Base-by-base conservation (phyloP, 768 basidiomycete species). In the Lactarius hatsudake region DNA sequence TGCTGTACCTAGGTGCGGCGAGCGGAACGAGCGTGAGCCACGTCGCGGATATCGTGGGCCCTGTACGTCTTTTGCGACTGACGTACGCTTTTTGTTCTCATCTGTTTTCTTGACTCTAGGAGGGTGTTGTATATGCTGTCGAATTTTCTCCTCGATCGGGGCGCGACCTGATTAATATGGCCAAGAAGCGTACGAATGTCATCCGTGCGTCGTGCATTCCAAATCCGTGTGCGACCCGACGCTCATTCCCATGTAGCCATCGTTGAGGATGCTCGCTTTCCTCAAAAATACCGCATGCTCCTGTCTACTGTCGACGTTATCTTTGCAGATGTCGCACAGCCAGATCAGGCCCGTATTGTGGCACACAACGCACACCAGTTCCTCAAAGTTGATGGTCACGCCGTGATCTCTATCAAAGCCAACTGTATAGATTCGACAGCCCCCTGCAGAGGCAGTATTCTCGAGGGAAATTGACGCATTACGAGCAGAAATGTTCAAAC, bases 341-440 rank as follows among this genome's bases (percentile, higher is more conserved):
- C 96, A 54, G 96, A 99, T 79, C 97, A 99, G 80, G 96, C 96
- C 3, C 94, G 96, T 82, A 98, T 98, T 74, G 93, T 98, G 69
- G 83, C 86, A 48, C 85, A 88, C 77, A 98, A 99, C 78, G 93
- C 96, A 0, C 88, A 97, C 72, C 88, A 89, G 77, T 99, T 99
- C 89, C 84, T 99, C 63, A 98, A 96, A 78, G 90, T 96, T 77
- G 86, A 85, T 36, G 97, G 97, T 2, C 93, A 97, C 73, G 82
- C 86, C 72, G 88, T 99, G 73, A 94, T 99, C 70, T 98, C 96
- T 63, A 97, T 99, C 85, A 99, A 99, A 82, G 97, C 97, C 36
- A 94, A 91, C 73, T 99, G 97, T 82, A 91, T 99, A 77, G 97
- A 99, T 78, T 98, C 94, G 53, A 98, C 96, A n/a, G 85, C 85